Conservation (phyloP, 108 stramenopile genomes). For the Nitzschia sp. region DNA sequence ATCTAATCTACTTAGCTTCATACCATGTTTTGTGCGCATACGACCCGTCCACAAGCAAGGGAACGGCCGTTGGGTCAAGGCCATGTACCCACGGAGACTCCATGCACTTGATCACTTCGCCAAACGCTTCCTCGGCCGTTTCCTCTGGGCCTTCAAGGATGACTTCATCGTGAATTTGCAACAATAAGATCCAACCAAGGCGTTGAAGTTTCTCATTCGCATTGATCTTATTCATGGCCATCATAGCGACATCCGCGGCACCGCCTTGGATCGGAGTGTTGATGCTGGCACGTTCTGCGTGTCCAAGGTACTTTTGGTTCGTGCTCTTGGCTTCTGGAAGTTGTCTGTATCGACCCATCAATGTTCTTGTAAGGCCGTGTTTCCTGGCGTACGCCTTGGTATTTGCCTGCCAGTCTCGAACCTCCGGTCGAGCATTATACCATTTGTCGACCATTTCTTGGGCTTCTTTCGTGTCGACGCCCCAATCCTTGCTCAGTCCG, state of each 20-base stretch:
- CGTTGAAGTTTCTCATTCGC: conserved; percentile 68
- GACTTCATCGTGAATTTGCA: conserved; percentile 99
- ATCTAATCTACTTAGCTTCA: conserved; percentile 92
- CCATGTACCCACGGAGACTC: conserved; percentile 94
- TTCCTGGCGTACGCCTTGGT: conserved; percentile 74
- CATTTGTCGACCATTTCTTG: conserved; percentile 93
- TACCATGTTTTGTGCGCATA: conserved; percentile 94
- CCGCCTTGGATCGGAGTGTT: conserved; percentile 99
- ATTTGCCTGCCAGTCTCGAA: conserved; percentile 89
- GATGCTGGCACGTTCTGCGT: conserved; percentile 95
- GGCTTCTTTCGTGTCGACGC: conserved; percentile 88
- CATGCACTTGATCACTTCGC: conserved; percentile 91
- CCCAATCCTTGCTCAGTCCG: conserved; percentile 97
- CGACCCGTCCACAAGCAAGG: conserved; percentile 94
- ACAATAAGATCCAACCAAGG: conserved; percentile 94
- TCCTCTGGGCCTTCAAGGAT: conserved; percentile 99
- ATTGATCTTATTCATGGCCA: conserved; percentile 99
- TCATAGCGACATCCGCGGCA: conserved; percentile 99
- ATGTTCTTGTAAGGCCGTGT: conserved; percentile 81
- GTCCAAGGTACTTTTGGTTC: conserved; percentile 54
- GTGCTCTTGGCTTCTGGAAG: conserved; percentile 80
- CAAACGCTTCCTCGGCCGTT: conserved; percentile 92
- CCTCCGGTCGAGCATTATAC: conserved; percentile 97
- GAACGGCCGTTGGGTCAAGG: conserved; percentile 82
- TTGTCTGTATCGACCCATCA: conserved; percentile 96